These are phyloP conservation scores for Parsonsia alboflavescens DNA, from an alignment of 257 asterid genomes.

Conservation along the genomic window DNA sequence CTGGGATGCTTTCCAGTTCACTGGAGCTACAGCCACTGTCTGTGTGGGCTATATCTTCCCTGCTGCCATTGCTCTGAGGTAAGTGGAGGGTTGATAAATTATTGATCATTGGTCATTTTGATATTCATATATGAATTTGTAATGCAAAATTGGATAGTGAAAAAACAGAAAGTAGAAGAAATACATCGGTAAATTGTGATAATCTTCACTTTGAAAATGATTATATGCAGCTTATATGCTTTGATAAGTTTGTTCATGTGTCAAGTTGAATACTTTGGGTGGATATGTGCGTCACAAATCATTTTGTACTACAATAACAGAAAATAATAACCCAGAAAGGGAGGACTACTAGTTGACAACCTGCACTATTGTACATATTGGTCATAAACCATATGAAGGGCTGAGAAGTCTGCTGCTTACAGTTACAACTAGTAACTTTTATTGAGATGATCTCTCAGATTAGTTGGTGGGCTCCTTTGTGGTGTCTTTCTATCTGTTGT, in stretches of 20 bases:
- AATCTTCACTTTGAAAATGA: not conserved
- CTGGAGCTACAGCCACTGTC: slow-evolving; percentile 91
- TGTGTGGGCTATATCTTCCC: slow-evolving; percentile 81
- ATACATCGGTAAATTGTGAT: not conserved
- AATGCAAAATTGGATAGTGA: not conserved
- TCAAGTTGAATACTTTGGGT: no score
- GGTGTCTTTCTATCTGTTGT: not conserved
- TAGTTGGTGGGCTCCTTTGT: not conserved
- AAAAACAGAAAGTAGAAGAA: no score
- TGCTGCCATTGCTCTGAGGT: slow-evolving; percentile 77
- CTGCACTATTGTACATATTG: not conserved
- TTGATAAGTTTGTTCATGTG: not conserved
- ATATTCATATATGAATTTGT: not conserved
- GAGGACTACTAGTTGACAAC: not conserved
- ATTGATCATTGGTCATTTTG: not conserved
- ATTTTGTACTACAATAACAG: not conserved
- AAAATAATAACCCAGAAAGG: not conserved
- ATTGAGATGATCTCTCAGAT: not conserved
- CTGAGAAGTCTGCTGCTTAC: not conserved
- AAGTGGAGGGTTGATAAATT: slow-evolving; percentile 13
- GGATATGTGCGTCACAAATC: not conserved
- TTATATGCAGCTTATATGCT: not conserved
- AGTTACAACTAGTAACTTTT: not conserved
- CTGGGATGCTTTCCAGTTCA: slow-evolving; percentile 92
- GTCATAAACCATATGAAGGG: not conserved